A percentile compares a stretch with the other conserved stretches of the same genome.
These are phyloP conservation scores for Aspergillus japonicus DNA, from an alignment of 2,329 filamentous ascomycete species.

Conservation along the genomic window DNA sequence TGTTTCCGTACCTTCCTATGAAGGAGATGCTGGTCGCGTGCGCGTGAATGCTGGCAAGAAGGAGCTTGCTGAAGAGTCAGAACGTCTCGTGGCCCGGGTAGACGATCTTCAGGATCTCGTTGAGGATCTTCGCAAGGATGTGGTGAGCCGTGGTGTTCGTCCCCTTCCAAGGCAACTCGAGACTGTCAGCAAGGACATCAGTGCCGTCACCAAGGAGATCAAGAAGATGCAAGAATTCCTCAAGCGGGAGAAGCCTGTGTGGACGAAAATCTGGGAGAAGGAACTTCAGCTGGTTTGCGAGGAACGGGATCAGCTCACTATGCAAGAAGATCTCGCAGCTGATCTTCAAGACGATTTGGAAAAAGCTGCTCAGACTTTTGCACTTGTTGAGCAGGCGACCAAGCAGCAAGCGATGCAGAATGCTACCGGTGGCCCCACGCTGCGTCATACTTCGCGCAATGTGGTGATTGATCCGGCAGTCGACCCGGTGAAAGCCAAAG, in stretches of 20 bases:
- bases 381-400: constrained; percentile 94
- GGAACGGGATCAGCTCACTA: constrained; percentile 87
- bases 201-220: constrained; percentile 75
- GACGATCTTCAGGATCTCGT: constrained; percentile 97
- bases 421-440: constrained; percentile 41
- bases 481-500: constrained; percentile 81
- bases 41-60: constrained; percentile 89
- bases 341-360: constrained; percentile 94
- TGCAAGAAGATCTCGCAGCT: constrained; percentile 92
- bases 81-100: constrained; percentile 84
- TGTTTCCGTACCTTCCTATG: constrained; percentile 67
- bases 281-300: constrained; percentile 94
- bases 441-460: constrained; percentile 53
- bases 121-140: constrained; percentile 95
- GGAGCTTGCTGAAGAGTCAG: constrained; percentile 79
- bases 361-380: constrained; percentile 90
- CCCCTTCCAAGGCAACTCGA: constrained; percentile 89
- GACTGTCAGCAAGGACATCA: constrained; percentile 83
- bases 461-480: constrained; percentile 52
- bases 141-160: constrained; percentile 87
- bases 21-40: constrained; percentile 75
- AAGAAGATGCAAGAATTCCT: constrained; percentile 94
- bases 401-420: constrained; percentile 86
- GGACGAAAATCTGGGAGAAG: constrained; percentile 99
- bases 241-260: constrained; percentile 86